phyloP scores from a whole-genome alignment of 805 yeast species.

The Vanderwaltozyma verrucispora region DNA sequence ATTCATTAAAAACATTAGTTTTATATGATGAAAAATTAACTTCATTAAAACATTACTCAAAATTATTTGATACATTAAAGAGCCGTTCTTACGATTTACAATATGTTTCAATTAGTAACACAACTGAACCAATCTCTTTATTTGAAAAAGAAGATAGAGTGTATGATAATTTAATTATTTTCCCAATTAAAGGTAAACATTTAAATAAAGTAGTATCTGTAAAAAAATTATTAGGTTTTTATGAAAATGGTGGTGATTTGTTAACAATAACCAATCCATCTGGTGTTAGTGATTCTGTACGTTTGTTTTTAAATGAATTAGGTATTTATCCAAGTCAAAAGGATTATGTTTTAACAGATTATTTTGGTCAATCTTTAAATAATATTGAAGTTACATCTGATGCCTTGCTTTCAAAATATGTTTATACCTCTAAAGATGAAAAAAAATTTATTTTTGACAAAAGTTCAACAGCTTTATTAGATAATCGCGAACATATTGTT shows the following conservation, averaged over 20 bases:
- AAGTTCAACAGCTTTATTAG: conserved; percentile 62
- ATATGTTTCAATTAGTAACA: conserved; percentile 17
- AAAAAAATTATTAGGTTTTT: conserved; percentile 45
- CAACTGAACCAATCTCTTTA: conserved; percentile 9
- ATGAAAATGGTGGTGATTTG: conserved; percentile 63
- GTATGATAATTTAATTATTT: conserved; percentile 47
- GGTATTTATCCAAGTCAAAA: conserved; percentile 82
- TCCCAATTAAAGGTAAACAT: conserved; percentile 46
- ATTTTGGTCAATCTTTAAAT: conserved; percentile 34
- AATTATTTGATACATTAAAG: conserved; percentile 20
- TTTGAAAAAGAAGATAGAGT: conserved; percentile 32
- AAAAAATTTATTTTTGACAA: conserved; percentile 23
- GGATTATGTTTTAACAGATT: conserved; percentile 53
- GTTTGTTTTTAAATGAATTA: conserved; percentile 60
- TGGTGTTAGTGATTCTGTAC: conserved; percentile 49
- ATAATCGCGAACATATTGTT: conserved; percentile 56
- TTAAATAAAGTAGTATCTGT: conserved; percentile 34
- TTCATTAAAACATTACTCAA: conserved; percentile 19
- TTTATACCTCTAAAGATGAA: conserved; percentile 5
- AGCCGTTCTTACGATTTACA: conserved; percentile 30
- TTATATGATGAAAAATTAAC: conserved; percentile 26
- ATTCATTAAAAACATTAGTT: conserved; percentile 25
- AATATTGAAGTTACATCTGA: conserved; percentile 8
- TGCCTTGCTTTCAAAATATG: background rate
- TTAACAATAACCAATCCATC: conserved; percentile 47